Percentiles rank a stretch among this genome's conserved stretches.
Conservation (phyloP, 2,329 filamentous ascomycete genomes). For the Colletotrichum sp. region DNA sequence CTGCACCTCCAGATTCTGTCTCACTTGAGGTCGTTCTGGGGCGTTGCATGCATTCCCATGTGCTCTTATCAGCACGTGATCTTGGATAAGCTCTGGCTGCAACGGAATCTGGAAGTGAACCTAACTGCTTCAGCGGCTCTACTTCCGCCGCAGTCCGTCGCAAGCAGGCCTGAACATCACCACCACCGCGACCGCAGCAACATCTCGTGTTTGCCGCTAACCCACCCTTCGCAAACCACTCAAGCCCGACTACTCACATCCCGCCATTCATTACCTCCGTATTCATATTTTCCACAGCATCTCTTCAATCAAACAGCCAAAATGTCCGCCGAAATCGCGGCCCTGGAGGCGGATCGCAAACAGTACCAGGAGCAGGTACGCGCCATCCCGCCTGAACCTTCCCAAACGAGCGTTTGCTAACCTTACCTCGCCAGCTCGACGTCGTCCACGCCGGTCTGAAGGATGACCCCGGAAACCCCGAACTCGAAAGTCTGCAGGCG, state of each 20-base stretch:
- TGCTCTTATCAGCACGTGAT: constrained; percentile 6
- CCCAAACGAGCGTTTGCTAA: constrained; percentile 19
- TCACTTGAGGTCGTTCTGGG: not conserved
- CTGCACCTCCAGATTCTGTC: not conserved
- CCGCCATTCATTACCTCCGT: not conserved
- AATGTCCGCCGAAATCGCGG: constrained; percentile 37
- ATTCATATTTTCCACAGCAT: not conserved
- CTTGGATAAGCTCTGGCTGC: not conserved
- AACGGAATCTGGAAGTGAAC: not conserved
- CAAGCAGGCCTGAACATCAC: not conserved
- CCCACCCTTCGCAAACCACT: not conserved
- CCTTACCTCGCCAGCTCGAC: constrained; percentile 64
- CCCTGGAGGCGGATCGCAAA: constrained; percentile 57
- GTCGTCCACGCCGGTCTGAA: constrained; percentile 77
- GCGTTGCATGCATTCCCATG: not conserved
- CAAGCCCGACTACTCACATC: not conserved
- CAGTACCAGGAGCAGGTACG: constrained; percentile 63
- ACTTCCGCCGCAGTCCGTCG: not conserved
- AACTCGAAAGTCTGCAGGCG: constrained; percentile 76
- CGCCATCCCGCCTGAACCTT: not conserved
- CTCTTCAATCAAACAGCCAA: not conserved
- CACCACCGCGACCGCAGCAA: not conserved
- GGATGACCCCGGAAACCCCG: constrained; percentile 80
- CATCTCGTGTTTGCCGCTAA: not conserved
- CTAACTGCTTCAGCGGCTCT: not conserved